A percentile compares a stretch with the other conserved stretches of the same genome.
These are phyloP conservation scores for Stipa capillata DNA, from an alignment of 176 grass and related monocot species.

Conservation along the genomic window DNA sequence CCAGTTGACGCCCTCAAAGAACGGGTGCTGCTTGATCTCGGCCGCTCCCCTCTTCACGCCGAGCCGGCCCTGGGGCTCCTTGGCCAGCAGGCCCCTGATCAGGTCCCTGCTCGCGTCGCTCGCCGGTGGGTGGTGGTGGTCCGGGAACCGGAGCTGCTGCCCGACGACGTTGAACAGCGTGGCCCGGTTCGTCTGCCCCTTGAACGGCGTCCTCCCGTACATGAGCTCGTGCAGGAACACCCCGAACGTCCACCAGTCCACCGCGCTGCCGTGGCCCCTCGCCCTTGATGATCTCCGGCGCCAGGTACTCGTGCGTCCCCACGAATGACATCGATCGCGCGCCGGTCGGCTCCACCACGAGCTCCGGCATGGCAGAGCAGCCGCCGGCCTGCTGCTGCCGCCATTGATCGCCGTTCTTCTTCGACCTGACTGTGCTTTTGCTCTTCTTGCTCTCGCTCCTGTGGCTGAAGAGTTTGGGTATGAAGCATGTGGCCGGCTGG, in stretches of 20 bases:
- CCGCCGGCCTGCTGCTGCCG: slow-evolving; percentile 14
- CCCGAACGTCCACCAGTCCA: slow-evolving; percentile 78
- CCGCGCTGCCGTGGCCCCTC: slow-evolving; percentile 72
- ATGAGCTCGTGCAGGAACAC: slow-evolving; percentile 69
- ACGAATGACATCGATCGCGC: slow-evolving; percentile 70
- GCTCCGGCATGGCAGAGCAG: slow-evolving; percentile 34
- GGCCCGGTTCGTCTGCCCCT: slow-evolving; percentile 57
- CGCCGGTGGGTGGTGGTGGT: slow-evolving; percentile 28
- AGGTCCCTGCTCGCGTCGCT: slow-evolving; percentile 52
- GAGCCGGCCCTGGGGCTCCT: slow-evolving; percentile 55
- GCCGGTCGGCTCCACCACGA: slow-evolving; percentile 52
- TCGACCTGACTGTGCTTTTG: background rate
- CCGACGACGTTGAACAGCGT: slow-evolving; percentile 74
- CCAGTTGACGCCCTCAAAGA: slow-evolving; percentile 68
- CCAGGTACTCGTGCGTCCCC: slow-evolving; percentile 61
- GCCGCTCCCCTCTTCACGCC: slow-evolving; percentile 57
- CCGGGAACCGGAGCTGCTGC: slow-evolving; percentile 62
- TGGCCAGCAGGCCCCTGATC: slow-evolving; percentile 46
- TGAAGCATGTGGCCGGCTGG: slow-evolving; percentile 67
- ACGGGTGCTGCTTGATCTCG: slow-evolving; percentile 66
- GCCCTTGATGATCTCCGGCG: slow-evolving; percentile 70
- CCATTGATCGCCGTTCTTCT: background rate
- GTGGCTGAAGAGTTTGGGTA: slow-evolving; percentile 52
- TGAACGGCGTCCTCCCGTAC: slow-evolving; percentile 72
- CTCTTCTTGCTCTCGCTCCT: slow-evolving; percentile 41